A percentile compares a stretch with the other conserved stretches of the same genome.
phyloP scores from a whole-genome alignment of 2,329 filamentous ascomycete species.

The Fusarium temperatum region DNA sequence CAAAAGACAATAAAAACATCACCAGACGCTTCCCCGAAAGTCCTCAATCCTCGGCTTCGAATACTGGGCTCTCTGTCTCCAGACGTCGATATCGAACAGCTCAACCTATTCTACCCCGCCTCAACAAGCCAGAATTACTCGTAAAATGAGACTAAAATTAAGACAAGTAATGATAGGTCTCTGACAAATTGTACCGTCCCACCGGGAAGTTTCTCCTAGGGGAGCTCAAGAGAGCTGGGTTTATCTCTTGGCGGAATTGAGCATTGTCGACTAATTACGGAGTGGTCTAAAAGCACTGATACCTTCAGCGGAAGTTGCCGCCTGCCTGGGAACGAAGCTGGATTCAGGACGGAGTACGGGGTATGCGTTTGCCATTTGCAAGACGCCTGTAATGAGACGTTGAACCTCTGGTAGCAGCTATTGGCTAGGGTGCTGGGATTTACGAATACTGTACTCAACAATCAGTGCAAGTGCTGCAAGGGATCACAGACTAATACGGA shows the following conservation, averaged over 20 bases:
- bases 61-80: neutral
- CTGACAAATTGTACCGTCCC: slow-evolving; percentile 11
- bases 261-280: neutral
- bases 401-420: neutral
- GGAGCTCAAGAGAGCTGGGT: neutral
- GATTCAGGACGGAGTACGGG: neutral
- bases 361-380: neutral
- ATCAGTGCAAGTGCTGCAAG: neutral
- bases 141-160: slow-evolving; percentile 2
- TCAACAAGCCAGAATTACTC: neutral
- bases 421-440: neutral
- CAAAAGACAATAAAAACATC: neutral
- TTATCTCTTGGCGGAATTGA: slow-evolving; percentile 8
- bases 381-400: slow-evolving; percentile 8
- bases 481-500: neutral
- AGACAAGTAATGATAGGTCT: neutral
- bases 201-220: slow-evolving; percentile 4
- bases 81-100: neutral
- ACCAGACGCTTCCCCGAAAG: neutral
- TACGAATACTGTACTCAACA: neutral
- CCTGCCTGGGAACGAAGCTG: neutral
- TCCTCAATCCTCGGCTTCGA: neutral
- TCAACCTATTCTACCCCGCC: slow-evolving; percentile 9
- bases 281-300: neutral
- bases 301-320: slow-evolving; percentile 8